Percentiles rank a stretch among this genome's conserved stretches.
phyloP scores from a whole-genome alignment of 768 basidiomycete species.

The Lactifluus piperatus region DNA sequence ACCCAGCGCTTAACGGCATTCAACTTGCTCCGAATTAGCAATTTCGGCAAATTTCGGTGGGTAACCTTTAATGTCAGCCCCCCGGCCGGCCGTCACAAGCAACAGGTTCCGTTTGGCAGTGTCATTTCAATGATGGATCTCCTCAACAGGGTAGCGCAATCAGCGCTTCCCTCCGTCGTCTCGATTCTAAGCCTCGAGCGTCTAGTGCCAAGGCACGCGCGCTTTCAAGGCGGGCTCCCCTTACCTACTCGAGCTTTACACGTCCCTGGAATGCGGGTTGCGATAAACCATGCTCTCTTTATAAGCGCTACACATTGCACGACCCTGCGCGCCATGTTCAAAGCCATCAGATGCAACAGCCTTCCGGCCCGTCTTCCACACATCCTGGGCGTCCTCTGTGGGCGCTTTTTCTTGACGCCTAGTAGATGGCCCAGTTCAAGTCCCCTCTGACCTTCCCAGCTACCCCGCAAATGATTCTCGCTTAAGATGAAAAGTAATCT shows the following conservation, averaged over 20 bases:
- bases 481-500: no score
- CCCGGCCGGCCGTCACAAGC: neutral
- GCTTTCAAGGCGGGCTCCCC: neutral
- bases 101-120: neutral
- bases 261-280: neutral
- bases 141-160: neutral
- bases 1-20: no score
- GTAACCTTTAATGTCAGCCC: neutral
- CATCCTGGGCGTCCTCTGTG: neutral
- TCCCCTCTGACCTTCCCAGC: neutral
- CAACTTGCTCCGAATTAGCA: neutral
- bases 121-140: neutral
- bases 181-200: no score
- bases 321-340: slow-evolving; percentile 2
- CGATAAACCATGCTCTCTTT: neutral
- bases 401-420: neutral
- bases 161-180: neutral
- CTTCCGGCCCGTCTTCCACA: neutral
- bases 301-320: neutral
- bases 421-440: neutral
- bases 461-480: no score
- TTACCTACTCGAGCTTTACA: neutral
- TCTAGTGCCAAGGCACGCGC: slow-evolving; percentile 4
- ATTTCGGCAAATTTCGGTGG: slow-evolving; percentile 2
- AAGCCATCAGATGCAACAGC: neutral